Conservation (phyloP, 2,329 filamentous ascomycete species). For the Amylocarpus encephaloides region DNA sequence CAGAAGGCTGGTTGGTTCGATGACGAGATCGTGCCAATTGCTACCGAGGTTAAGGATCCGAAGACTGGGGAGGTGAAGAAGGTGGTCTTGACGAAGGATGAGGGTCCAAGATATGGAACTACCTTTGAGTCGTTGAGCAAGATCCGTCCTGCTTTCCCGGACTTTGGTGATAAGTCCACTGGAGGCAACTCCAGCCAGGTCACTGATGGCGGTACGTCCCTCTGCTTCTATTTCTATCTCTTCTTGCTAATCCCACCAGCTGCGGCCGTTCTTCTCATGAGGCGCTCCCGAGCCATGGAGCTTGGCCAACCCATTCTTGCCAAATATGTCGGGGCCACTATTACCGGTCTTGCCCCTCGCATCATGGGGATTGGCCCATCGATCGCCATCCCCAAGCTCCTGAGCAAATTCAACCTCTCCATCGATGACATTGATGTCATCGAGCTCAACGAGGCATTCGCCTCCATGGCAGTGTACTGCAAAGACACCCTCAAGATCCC, state of each 20-base stretch:
- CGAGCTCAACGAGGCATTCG: conserved; percentile 97
- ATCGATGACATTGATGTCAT: conserved; percentile 81
- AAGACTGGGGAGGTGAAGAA: conserved; percentile 57
- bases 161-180: conserved; percentile 80
- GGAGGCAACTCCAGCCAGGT: conserved; percentile 94
- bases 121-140: conserved; percentile 77
- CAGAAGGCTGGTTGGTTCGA: conserved; percentile 82
- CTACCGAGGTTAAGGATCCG: conserved; percentile 73
- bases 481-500: conserved; percentile 64
- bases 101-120: conserved; percentile 86
- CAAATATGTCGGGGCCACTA: conserved; percentile 89
- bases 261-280: conserved; percentile 87
- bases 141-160: conserved; percentile 83
- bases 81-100: conserved; percentile 76
- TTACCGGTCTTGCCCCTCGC: conserved; percentile 81
- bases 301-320: conserved; percentile 86
- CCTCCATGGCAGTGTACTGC: conserved; percentile 96
- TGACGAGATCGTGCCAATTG: conserved; percentile 81
- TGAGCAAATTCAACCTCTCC: conserved; percentile 69
- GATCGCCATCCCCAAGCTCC: conserved; percentile 72
- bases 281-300: conserved; percentile 79
- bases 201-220: conserved; percentile 70
- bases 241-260: conserved; percentile 30
- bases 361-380: conserved; percentile 95
- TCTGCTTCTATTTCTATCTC: not conserved